These are phyloP conservation scores for Colletotrichum sp. DNA, from an alignment of 2,329 filamentous ascomycete genomes.

Conservation along the genomic window DNA sequence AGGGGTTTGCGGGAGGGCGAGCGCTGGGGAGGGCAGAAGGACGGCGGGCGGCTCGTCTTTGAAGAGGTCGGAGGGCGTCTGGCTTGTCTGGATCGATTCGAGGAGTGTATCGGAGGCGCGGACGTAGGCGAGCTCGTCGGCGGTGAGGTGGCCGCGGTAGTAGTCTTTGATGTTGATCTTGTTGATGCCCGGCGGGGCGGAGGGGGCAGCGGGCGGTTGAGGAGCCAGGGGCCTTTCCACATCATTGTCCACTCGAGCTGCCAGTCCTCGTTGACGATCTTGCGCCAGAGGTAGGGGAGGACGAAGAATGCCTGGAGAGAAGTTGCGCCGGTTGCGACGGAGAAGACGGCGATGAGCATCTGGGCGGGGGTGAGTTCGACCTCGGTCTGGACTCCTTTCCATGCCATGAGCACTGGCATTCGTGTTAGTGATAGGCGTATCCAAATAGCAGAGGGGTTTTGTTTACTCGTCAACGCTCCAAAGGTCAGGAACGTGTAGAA, in stretches of 20 bases:
- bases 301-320: slow-evolving; percentile 51
- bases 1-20: slow-evolving; percentile 12
- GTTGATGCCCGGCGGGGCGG: slow-evolving; percentile 39
- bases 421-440: neutral
- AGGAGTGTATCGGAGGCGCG: slow-evolving; percentile 37
- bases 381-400: slow-evolving; percentile 36
- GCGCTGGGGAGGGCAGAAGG: slow-evolving; percentile 34
- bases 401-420: slow-evolving; percentile 54
- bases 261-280: slow-evolving; percentile 56
- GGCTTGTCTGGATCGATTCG: slow-evolving; percentile 31
- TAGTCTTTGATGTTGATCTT: slow-evolving; percentile 52
- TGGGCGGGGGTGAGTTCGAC: slow-evolving; percentile 24
- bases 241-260: slow-evolving; percentile 52
- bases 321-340: slow-evolving; percentile 44
- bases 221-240: slow-evolving; percentile 50
- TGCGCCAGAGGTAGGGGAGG: slow-evolving; percentile 55
- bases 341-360: slow-evolving; percentile 42
- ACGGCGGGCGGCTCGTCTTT: slow-evolving; percentile 26
- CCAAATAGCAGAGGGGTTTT: neutral
- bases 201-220: slow-evolving; percentile 39
- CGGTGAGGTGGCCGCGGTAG: slow-evolving; percentile 52
- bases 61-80: slow-evolving; percentile 26
- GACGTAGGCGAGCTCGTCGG: slow-evolving; percentile 45
- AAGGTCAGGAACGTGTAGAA: slow-evolving; percentile 42
- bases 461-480: slow-evolving; percentile 35